phyloP scores from a whole-genome alignment of 805 yeast species.

The Schwanniomyces pseudopolymorphus region DNA sequence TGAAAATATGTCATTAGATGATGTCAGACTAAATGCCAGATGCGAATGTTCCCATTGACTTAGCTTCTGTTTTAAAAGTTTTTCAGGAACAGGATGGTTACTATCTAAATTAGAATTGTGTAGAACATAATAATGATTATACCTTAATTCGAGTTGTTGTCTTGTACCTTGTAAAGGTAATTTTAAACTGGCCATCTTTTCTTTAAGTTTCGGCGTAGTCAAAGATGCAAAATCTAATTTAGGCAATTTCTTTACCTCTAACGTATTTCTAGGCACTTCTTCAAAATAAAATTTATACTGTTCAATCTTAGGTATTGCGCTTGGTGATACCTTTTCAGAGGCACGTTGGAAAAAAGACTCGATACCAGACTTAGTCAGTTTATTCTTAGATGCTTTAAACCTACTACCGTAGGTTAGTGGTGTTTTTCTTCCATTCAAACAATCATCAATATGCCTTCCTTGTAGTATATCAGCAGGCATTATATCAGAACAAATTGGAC shows the following conservation, averaged over 20 bases:
- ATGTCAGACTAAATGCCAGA: conserved; percentile 28
- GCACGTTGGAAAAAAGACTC: conserved; percentile 29
- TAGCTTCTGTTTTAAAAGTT: conserved; percentile 54
- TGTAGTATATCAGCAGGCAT: conserved; percentile 60
- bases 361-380: conserved; percentile 17
- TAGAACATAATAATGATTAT: conserved; percentile 71
- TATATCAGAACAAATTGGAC: conserved; percentile 64
- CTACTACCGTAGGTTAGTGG: conserved; percentile 1
- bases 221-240: conserved; percentile 65
- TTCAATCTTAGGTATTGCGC: conserved; percentile 7
- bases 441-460: conserved; percentile 59
- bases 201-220: conserved; percentile 58
- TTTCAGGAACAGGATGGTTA: conserved; percentile 57
- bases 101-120: conserved; percentile 84
- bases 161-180: conserved; percentile 66
- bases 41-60: conserved; percentile 64
- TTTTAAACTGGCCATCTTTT: conserved; percentile 52
- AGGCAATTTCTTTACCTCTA: conserved; percentile 46
- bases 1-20: conserved; percentile 22
- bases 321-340: conserved; percentile 5
- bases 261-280: conserved; percentile 25
- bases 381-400: conserved; percentile 7
- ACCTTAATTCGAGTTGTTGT: conserved; percentile 62
- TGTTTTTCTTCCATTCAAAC: conserved; percentile 41
- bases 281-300: conserved; percentile 32